Percentiles rank a stretch among this genome's conserved stretches.
Conservation (phyloP, 805 yeast genomes). For the Zygoascus tannicola region DNA sequence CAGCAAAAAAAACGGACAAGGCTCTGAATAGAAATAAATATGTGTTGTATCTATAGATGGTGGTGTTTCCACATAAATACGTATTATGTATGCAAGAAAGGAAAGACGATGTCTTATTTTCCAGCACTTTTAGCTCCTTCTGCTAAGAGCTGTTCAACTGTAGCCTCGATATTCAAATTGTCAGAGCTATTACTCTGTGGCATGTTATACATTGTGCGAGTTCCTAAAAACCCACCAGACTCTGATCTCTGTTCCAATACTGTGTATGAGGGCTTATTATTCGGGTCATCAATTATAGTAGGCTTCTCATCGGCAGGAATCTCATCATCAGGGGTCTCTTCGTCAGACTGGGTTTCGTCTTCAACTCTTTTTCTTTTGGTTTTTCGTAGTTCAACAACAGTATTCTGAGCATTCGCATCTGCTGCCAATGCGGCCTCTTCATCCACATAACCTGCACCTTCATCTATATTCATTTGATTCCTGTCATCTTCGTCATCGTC, state of each 20-base stretch:
- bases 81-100: neutral
- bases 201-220: constrained; percentile 20
- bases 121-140: constrained; percentile 2
- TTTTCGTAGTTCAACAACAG: constrained; percentile 13
- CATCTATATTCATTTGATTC: constrained; percentile 22
- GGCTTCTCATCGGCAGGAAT: constrained; percentile 12
- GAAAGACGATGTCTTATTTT: constrained; percentile 1
- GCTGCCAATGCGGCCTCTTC: constrained; percentile 27
- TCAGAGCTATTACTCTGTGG: constrained; percentile 14
- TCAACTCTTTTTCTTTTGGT: constrained; percentile 6
- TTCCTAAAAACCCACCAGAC: constrained; percentile 23
- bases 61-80: too few species aligned
- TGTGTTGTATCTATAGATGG: too few species aligned
- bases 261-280: constrained; percentile 22
- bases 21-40: too few species aligned
- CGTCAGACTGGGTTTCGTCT: constrained; percentile 3
- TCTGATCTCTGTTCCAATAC: constrained; percentile 26
- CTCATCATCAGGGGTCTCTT: constrained; percentile 2
- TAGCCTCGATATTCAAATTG: constrained; percentile 5
- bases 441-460: constrained; percentile 32
- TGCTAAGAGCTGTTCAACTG: constrained; percentile 7
- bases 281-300: neutral
- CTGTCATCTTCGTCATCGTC: constrained; percentile 29
- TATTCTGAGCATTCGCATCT: constrained; percentile 10
- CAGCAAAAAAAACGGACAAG: constrained; percentile 12